phyloP scores from a whole-genome alignment of 148 eudicot species.

The Fagopyrum esculentum region DNA sequence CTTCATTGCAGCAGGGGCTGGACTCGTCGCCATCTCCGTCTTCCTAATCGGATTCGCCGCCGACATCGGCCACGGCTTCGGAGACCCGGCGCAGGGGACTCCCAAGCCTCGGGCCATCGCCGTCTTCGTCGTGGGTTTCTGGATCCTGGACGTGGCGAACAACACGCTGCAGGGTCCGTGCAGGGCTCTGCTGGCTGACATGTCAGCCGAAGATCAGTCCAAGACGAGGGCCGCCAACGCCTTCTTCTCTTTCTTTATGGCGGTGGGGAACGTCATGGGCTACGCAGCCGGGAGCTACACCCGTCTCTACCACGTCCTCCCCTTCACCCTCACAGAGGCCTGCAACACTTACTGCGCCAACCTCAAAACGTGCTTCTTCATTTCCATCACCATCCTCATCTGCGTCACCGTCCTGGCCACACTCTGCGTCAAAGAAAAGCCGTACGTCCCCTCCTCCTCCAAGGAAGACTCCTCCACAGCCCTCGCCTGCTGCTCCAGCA shows the following conservation, averaged over 20 bases:
- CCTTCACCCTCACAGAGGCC: constrained; percentile 38
- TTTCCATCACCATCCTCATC: constrained; percentile 33
- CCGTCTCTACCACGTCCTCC: constrained; percentile 29
- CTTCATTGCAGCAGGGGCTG: constrained; percentile 36
- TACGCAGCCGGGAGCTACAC: constrained; percentile 42
- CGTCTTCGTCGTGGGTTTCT: constrained; percentile 45
- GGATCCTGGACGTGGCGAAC: constrained; percentile 56
- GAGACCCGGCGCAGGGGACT: constrained; percentile 18
- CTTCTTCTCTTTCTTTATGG: constrained; percentile 48
- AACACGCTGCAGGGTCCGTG: constrained; percentile 54
- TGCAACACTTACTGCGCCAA: constrained; percentile 54
- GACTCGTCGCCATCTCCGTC: constrained; percentile 29
- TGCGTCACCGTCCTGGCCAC: constrained; percentile 29
- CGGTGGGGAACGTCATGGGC: constrained; percentile 45
- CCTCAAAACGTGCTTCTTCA: constrained; percentile 42
- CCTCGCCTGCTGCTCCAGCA: neutral
- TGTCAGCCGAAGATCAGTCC: constrained; percentile 29
- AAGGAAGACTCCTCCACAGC: constrained; percentile 15
- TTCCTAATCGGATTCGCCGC: constrained; percentile 53
- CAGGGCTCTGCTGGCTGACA: constrained; percentile 44
- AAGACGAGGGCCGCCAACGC: constrained; percentile 37
- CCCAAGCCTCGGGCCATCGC: constrained; percentile 41
- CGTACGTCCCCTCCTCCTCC: neutral
- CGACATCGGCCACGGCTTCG: constrained; percentile 35
- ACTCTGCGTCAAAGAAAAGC: constrained; percentile 23